Conservation (phyloP, 208 protist species). For the Phytomonas francai region DNA sequence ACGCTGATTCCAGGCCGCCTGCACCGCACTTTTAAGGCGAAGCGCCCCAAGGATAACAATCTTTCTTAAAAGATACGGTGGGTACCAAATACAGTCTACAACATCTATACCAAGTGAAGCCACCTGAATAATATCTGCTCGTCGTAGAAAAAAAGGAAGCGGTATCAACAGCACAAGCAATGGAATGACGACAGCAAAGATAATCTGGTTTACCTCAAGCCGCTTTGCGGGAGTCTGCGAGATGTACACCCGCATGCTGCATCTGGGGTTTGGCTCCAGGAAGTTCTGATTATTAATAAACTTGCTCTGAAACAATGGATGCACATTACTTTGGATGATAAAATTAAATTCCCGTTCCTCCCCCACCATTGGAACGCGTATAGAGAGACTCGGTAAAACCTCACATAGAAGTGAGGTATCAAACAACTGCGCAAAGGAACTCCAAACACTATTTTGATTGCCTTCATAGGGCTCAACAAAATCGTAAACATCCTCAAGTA, state of each 20-base stretch:
- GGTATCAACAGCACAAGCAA: conserved; percentile 42
- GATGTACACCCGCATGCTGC: conserved; percentile 35
- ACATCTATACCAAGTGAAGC: conserved; percentile 46
- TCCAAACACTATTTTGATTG: conserved; percentile 25
- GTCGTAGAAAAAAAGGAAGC: conserved; percentile 33
- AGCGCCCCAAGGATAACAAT: conserved; percentile 13
- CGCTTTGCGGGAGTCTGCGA: conserved; percentile 16
- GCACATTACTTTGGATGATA: conserved; percentile 16
- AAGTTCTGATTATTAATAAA: conserved; percentile 1
- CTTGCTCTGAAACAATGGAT: conserved; percentile 1
- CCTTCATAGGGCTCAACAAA: neutral
- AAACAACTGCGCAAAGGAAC: conserved; percentile 39
- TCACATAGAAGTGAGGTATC: conserved; percentile 61
- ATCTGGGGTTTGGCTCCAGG: conserved; percentile 15
- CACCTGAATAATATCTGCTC: conserved; percentile 31
- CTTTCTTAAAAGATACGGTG: conserved; percentile 26
- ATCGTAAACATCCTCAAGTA: neutral
- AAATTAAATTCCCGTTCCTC: conserved; percentile 27
- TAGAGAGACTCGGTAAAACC: conserved; percentile 32
- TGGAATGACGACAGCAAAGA: conserved; percentile 45
- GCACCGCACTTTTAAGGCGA: conserved; percentile 9
- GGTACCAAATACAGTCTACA: conserved; percentile 43
- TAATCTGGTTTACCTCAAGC: conserved; percentile 17
- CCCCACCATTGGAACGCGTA: conserved; percentile 28
- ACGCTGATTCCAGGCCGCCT: conserved; percentile 15